phyloP scores from a whole-genome alignment of 352 stramenopile species.

The Pythium sp. region DNA sequence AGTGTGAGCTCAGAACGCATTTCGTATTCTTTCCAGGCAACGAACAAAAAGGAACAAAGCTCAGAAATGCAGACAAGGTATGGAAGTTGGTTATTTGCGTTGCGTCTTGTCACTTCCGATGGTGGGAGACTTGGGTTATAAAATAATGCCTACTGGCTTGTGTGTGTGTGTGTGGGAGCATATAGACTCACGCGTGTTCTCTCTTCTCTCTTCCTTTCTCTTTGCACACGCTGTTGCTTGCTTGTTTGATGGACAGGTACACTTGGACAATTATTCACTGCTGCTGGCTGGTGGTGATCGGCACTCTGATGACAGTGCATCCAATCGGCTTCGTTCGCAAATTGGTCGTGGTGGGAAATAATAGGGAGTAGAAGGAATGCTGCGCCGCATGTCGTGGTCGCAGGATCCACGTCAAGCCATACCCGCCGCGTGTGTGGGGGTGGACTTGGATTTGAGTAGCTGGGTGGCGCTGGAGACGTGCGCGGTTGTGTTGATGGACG shows the following conservation, averaged over 20 bases:
- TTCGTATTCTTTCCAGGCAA: not conserved
- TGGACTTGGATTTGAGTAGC: not conserved
- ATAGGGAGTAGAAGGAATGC: not conserved
- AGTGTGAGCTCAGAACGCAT: not conserved
- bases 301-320: not conserved
- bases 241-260: not conserved
- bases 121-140: not conserved
- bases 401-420: not conserved
- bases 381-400: not conserved
- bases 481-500: not conserved
- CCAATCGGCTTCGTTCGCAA: constrained; percentile 9
- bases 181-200: not conserved
- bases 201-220: constrained; percentile 4
- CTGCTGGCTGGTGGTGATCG: not conserved
- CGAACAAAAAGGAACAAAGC: not conserved
- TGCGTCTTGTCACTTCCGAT: constrained; percentile 2
- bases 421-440: not conserved
- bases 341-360: not conserved
- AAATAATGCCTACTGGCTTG: not conserved
- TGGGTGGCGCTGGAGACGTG: not conserved
- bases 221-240: not conserved
- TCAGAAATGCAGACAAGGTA: not conserved
- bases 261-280: constrained; percentile 1
- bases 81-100: not conserved
- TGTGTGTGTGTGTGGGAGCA: not conserved